Evolutionary conservation across 2,329 filamentous ascomycete species (phyloP).

Genomic region (Fusarium sp.): DNA sequence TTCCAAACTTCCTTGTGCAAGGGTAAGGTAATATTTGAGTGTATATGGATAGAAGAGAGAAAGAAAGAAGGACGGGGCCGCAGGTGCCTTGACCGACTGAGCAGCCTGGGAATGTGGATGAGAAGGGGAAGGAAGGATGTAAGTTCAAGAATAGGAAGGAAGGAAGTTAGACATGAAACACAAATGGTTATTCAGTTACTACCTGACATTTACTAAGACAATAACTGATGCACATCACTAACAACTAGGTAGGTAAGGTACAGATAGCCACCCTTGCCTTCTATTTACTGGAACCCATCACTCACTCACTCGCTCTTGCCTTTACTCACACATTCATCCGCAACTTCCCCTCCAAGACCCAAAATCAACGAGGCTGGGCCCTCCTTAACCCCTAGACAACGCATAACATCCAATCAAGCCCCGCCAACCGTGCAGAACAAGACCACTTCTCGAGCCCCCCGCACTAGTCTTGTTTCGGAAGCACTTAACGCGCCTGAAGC

Average conservation of each 20-base stretch:
- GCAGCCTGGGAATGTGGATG: slow-evolving; percentile 16
- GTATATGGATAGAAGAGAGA: neutral
- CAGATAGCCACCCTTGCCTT: neutral
- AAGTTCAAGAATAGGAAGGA: slow-evolving; percentile 10
- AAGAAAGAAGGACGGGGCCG: slow-evolving; percentile 1
- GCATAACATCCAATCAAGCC: slow-evolving; percentile 38
- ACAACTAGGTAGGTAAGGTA: neutral
- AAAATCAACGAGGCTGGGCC: slow-evolving; percentile 41
- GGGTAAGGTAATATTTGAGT: slow-evolving; percentile 23
- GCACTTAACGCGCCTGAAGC: slow-evolving; percentile 41
- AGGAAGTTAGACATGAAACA: slow-evolving; percentile 31
- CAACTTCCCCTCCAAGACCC: slow-evolving; percentile 6
- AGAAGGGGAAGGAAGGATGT: slow-evolving; percentile 3
- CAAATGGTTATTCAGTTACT: slow-evolving; percentile 6
- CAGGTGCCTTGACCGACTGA: slow-evolving; percentile 13
- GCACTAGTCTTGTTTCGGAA: slow-evolving; percentile 23
- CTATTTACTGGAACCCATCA: neutral
- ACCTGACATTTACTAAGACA: slow-evolving; percentile 12
- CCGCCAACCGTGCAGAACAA: slow-evolving; percentile 31
- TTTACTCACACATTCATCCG: slow-evolving; percentile 3
- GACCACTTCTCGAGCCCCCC: slow-evolving; percentile 35
- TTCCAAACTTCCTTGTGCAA: slow-evolving; percentile 27
- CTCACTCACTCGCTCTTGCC: neutral
- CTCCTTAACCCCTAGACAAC: slow-evolving; percentile 6
- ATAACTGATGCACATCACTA: slow-evolving; percentile 8